These are phyloP conservation scores for Pulveroboletus ravenelii DNA, from an alignment of 768 basidiomycete genomes.

Conservation along the genomic window DNA sequence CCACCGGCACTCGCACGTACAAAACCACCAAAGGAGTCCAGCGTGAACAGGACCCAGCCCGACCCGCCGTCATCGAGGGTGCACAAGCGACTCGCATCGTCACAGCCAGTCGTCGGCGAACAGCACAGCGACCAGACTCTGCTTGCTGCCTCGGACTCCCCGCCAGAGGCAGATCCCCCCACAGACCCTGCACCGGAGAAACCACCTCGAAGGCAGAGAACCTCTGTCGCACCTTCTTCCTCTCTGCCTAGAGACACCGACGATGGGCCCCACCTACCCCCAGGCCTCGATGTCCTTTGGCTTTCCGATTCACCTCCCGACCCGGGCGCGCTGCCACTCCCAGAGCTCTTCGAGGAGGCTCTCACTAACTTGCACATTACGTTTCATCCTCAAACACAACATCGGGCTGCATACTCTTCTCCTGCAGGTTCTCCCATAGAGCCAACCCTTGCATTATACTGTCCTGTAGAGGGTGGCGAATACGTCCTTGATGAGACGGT, in stretches of 20 bases:
- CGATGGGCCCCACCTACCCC: slow-evolving; percentile 45
- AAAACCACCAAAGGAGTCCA: slow-evolving; percentile 20
- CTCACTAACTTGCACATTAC: slow-evolving; percentile 72
- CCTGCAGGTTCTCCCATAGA: slow-evolving; percentile 54
- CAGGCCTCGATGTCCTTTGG: slow-evolving; percentile 63
- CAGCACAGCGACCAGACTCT: slow-evolving; percentile 9
- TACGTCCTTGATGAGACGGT: slow-evolving; percentile 79
- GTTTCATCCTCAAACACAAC: slow-evolving; percentile 78
- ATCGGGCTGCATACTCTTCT: slow-evolving; percentile 59
- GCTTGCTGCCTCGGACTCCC: slow-evolving; percentile 17
- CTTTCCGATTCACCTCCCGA: slow-evolving; percentile 36
- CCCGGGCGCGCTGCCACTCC: slow-evolving; percentile 51
- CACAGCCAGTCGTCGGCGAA: slow-evolving; percentile 15
- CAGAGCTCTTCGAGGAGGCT: slow-evolving; percentile 71
- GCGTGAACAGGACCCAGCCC: slow-evolving; percentile 4
- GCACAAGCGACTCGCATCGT: slow-evolving; percentile 23
- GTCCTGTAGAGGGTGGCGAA: slow-evolving; percentile 78
- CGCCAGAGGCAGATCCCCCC: slow-evolving; percentile 23
- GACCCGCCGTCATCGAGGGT: slow-evolving; percentile 15
- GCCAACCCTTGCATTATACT: slow-evolving; percentile 82
- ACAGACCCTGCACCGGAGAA: slow-evolving; percentile 22
- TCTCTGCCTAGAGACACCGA: slow-evolving; percentile 21
- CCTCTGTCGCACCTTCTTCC: not conserved
- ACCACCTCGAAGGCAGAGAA: slow-evolving; percentile 18
- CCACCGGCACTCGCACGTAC: slow-evolving; percentile 20